A percentile compares a stretch with the other conserved stretches of the same genome.
Evolutionary conservation across 768 basidiomycete species (phyloP).

Genomic region (Udeniomyces megalosporus): DNA sequence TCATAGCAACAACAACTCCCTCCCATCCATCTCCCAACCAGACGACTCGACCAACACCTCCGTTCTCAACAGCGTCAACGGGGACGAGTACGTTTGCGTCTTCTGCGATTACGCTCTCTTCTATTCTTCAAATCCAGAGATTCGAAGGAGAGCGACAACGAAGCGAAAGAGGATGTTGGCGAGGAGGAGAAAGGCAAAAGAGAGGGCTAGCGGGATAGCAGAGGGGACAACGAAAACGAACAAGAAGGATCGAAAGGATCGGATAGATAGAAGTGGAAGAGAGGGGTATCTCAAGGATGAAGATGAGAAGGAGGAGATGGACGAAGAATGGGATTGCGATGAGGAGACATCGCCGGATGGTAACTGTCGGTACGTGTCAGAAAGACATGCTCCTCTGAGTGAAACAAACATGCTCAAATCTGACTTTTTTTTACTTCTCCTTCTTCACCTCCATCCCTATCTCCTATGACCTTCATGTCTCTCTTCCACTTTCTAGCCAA

Average conservation of each 20-base stretch:
- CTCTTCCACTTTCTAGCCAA: too few species aligned
- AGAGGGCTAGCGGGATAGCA: conserved; percentile 47
- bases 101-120: conserved; percentile 87
- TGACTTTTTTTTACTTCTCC: neutral
- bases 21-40: conserved; percentile 38
- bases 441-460: neutral
- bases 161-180: conserved; percentile 63
- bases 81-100: conserved; percentile 91
- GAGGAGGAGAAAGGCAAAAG: conserved; percentile 52
- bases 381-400: too few species aligned
- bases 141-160: conserved; percentile 48
- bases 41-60: too few species aligned
- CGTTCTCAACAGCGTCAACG: too few species aligned
- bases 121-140: conserved; percentile 62
- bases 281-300: neutral
- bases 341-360: conserved; percentile 3
- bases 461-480: too few species aligned
- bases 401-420: too few species aligned
- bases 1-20: neutral
- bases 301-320: neutral
- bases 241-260: neutral
- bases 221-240: conserved; percentile 24
- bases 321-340: conserved; percentile 15
- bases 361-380: neutral
- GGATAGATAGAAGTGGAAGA: neutral